Evolutionary conservation across 441 rosid genomes (phyloP), one percentile per base, ranked within the genome.

Genomic region (Euphorbia corollata): DNA sequence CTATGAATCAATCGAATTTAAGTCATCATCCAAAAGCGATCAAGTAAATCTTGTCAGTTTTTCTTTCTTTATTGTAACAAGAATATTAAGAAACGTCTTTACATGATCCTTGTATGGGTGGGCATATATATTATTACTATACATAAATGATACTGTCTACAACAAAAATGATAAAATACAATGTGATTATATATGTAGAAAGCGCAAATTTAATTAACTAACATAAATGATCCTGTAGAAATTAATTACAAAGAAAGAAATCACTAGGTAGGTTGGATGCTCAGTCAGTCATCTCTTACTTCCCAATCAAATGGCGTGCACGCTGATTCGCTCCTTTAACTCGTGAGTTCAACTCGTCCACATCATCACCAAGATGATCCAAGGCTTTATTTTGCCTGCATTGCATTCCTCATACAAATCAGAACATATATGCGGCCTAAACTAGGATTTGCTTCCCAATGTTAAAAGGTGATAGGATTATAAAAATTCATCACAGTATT

Each of bases 351-450:
- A 90, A 78, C 78, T 76, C 97, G 30, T 90, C 93, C 7, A 84
- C 84, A 55, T 93, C 96, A 9, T 76, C 89, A 47, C 84, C 51
- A 6, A 90, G 74, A 79, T 77, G 83, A 78, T 82, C 84, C 59
- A 90, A 71, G 47, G 85, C 78, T 69, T 79, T 79, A 74, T 78
- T 87, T 77, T 90, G 96, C 84, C 96, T 92, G 87, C 74, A 68
- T 66, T 56, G 41, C 59, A 36, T 8, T 6, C 2, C 38, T 6
- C 27, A 27, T 55, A 72, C 0, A 16, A 22, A 36, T 43, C 2
- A 54, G 64, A 20, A 16, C 19, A 34, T 34, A 34, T 34, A 34
- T 6, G 6, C 6, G 38, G 2, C 6, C 38, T 6, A 34, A 34
- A 34, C 38, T 34, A 6, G 38, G n/a, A n/a, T n/a, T n/a, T n/a